These are phyloP conservation scores for Diaporthe batatas DNA, from an alignment of 2,329 filamentous ascomycete genomes.

Conservation along the genomic window DNA sequence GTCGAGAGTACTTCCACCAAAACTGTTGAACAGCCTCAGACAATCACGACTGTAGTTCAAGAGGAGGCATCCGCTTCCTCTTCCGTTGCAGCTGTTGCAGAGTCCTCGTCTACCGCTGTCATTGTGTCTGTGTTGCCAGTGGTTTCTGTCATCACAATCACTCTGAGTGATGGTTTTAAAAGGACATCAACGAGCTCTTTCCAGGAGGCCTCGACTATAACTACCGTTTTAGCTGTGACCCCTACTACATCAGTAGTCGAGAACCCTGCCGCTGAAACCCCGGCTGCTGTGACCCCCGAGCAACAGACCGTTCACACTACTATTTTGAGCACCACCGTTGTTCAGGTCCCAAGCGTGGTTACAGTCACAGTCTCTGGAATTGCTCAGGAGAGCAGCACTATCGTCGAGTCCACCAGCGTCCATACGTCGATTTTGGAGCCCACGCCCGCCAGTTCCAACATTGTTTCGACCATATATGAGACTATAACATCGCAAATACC, in stretches of 20 bases:
- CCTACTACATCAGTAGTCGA: constrained; percentile 4
- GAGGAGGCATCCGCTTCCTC: constrained; percentile 18
- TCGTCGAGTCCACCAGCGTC: constrained; percentile 35
- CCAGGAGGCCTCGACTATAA: constrained; percentile 34
- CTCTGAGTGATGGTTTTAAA: constrained; percentile 33
- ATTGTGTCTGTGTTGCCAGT: constrained; percentile 31
- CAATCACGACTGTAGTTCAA: background rate
- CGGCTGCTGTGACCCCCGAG: background rate
- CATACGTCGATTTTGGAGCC: constrained; percentile 17
- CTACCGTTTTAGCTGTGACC: constrained; percentile 3
- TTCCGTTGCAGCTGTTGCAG: constrained; percentile 16
- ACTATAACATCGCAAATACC: constrained; percentile 35
- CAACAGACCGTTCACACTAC: constrained; percentile 1
- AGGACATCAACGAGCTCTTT: constrained; percentile 33
- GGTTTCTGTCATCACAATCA: constrained; percentile 37
- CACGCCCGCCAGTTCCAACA: constrained; percentile 13
- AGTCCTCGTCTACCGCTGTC: constrained; percentile 15
- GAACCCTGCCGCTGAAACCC: constrained; percentile 14
- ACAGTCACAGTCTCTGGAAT: constrained; percentile 35
- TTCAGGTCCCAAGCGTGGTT: constrained; percentile 36
- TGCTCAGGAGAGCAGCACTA: constrained; percentile 29
- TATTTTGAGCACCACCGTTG: constrained; percentile 34
- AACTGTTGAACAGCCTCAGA: constrained; percentile 11
- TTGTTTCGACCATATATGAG: constrained; percentile 21
- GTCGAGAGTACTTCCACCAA: constrained; percentile 27